Evolutionary conservation across 2,329 filamentous ascomycete genomes (phyloP), one percentile per base, ranked within the genome.

Genomic region (Chalaropsis ovoidea): DNA sequence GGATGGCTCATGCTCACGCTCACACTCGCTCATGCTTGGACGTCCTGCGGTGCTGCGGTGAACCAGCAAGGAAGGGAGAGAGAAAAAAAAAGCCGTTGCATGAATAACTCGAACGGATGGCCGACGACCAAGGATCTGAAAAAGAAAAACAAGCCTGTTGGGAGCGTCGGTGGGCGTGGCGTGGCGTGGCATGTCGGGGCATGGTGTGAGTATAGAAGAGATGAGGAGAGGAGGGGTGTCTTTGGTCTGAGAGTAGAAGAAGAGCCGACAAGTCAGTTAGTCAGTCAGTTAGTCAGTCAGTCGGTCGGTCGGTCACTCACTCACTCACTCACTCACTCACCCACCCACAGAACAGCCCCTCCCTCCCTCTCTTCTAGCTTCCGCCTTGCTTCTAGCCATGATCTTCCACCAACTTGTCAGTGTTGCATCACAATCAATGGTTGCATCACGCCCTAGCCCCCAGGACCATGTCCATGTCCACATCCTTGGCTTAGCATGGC

Each of bases 391-490:
- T 43, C 42, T 43, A 10, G 42, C 13, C 42, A 43, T 43, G 42
- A 43, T 43, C 42, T 43, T 15, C 11, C 31, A 3, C 31, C 31
- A 6, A 31, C 17, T 8, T n/a, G 52, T 56, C 24, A 56, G 27
- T 56, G 52, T 31, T 31, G 52, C 52, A 56, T 56, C 52, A 2
- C n/a, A 49, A 49, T 22, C n/a, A 49, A 56, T 15, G 52, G 52
- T 56, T 56, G 52, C 52, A 56, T 56, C 52, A 56, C 27, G 27
- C 52, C 52, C 15, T 56, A 13, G 10, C 27, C 45, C 45, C 15
- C 45, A 47, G n/a, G 17, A 19, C n/a, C 52, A 56, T 56, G 27
- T 56, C 52, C 52, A 15, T 27, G 24, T 31, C 24, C 27, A n/a
- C 27, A n/a, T 47, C 47, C 47, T 8, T 19, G 10, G n/a, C 47